Evolutionary conservation across 2,329 filamentous ascomycete genomes (phyloP), one percentile per base, ranked within the genome.

Genomic region (Penicillium sp.): DNA sequence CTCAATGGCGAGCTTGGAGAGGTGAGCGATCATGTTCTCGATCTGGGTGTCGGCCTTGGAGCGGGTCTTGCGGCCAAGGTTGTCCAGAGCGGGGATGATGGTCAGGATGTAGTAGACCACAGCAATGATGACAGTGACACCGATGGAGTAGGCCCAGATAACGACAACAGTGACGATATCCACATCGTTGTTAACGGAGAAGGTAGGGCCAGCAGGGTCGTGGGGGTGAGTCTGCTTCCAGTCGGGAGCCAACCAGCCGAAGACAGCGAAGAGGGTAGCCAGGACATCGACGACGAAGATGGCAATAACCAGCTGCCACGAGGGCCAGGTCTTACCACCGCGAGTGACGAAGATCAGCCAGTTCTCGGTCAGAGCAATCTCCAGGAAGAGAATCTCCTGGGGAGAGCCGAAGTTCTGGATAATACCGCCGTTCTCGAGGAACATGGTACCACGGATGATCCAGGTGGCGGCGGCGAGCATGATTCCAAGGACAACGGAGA

Each of bases 281-380:
- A 90, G 73, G 45, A 84, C 81, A 70, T 90, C 88, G 66, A 91
- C 88, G 69, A 82, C 79, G 61, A 88, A 77, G 70, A 90, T 90
- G 62, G 88, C 88, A 57, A 76, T 78, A 55, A 90, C 80, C 47
- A 91, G 78, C 75, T 90, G 87, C 84, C 85, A 89, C 2, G 86
- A 89, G 53, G 88, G 88, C 78, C 83, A 87, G 23, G 88, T 90
- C 74, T 85, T 80, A 62, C 83, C 85, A 68, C 88, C 90, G 84
- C 91, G 91, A 66, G 91, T 96, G 77, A 96, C 93, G 83, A 96
- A 96, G 78, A 96, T 96, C 52, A 96, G 84, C 91, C 91, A 96
- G 82, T 96, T 96, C 84, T 96, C 90, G 65, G 91, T 92, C 55
- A 96, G 84, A 17, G 90, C 91, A 75, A 96, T 87, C 80, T 96